Evolutionary conservation across 1,284 basidiomycete genomes (phyloP), one percentile per base, ranked within the genome.

Genomic region (Malassezia furfur): DNA sequence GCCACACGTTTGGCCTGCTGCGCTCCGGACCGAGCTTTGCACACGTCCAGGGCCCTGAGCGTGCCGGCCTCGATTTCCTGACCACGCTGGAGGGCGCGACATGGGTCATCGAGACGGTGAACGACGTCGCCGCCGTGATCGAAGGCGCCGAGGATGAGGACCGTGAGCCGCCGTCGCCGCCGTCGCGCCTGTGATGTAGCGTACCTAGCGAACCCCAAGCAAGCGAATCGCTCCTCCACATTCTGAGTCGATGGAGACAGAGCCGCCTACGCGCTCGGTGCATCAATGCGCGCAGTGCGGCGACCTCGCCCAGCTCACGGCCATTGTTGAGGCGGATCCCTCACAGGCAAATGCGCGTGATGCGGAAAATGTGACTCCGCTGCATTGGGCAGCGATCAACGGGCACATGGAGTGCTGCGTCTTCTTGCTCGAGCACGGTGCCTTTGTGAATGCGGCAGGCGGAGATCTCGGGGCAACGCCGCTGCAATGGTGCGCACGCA

Each of bases 311-410:
- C 78, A 82, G 31, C 76, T 96, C 21, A 80, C 82, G 5, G 76
- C 81, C 25, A 80, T 94, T 50, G 79, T 91, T 43, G 83, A 85
- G 63, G 84, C 83, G 0, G 86, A 85, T 3, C 77, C 80, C 38
- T 84, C 87, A 5, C 81, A 80, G 19, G 85, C 87, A 6, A 85
- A 85, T 21, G 86, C 88, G 72, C 80, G 85, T 44, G 93, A 98
- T 76, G 79, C 82, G 21, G 87, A 94, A 75, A 89, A 90, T 66
- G 89, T 96, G 65, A 93, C 91, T 0, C 86, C 93, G 0, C 80
- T 98, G 5, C 93, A 98, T 74, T 98, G 93, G 93, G 90, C 94
- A 3, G 85, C 91, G 3, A 91, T 93, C 70, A 93, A 93, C 67
- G 87, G 87, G 1, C 89, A 93, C 68, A 57, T 68, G 11, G 57